Percentiles rank a stretch among this genome's conserved stretches.
Evolutionary conservation across 1,284 basidiomycete genomes (phyloP).

Genomic region (Trichosporon ovoides): DNA sequence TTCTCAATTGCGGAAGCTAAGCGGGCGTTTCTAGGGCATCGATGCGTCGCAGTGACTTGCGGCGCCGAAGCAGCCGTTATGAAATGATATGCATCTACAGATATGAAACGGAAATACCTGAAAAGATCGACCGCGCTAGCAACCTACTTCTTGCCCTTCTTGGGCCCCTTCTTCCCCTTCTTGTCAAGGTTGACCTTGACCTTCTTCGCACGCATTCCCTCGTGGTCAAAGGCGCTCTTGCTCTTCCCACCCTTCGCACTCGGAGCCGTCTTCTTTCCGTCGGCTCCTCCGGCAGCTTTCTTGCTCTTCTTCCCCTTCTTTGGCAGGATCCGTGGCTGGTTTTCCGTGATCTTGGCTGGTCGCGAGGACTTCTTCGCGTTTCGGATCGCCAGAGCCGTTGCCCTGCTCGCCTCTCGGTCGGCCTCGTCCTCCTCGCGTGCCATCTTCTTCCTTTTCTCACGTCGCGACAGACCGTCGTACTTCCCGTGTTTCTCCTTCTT

Average conservation of each 20-base stretch:
- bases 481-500: slow-evolving; percentile 71
- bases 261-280: slow-evolving; percentile 10
- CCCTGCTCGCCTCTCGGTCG: slow-evolving; percentile 53
- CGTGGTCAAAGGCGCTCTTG: slow-evolving; percentile 39
- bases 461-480: slow-evolving; percentile 75
- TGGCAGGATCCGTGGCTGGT: slow-evolving; percentile 15
- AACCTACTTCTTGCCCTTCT: slow-evolving; percentile 23
- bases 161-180: slow-evolving; percentile 36
- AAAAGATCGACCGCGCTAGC: not conserved
- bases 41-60: too few relatives aligned
- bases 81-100: not conserved
- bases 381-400: slow-evolving; percentile 68
- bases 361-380: slow-evolving; percentile 71
- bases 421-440: slow-evolving; percentile 72
- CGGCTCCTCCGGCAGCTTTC: slow-evolving; percentile 18
- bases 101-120: not conserved
- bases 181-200: slow-evolving; percentile 41
- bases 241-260: slow-evolving; percentile 11
- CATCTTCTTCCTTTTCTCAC: slow-evolving; percentile 76
- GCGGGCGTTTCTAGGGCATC: too few relatives aligned
- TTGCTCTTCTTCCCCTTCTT: slow-evolving; percentile 19
- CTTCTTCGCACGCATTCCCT: slow-evolving; percentile 43
- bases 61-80: too few relatives aligned
- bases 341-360: slow-evolving; percentile 55
- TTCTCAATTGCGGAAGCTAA: too few relatives aligned